Percentiles rank a stretch among this genome's conserved stretches.
phyloP scores from a whole-genome alignment of 1,139 yeast species.

The Blastobotrys arbuscula region DNA sequence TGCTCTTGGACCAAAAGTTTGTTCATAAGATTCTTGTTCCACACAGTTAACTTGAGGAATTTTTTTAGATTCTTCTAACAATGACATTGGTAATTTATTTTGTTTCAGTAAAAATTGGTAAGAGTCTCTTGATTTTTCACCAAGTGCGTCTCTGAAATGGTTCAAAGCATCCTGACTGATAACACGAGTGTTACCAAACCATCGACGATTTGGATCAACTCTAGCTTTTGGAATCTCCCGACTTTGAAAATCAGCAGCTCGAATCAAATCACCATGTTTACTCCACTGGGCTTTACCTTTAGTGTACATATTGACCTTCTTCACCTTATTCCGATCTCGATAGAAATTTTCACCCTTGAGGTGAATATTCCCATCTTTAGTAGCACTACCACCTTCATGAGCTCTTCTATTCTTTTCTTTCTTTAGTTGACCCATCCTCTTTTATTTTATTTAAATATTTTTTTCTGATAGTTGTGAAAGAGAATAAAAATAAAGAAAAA shows the following conservation, averaged over 20 bases:
- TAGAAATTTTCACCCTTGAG: conserved; percentile 97
- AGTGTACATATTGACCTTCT: conserved; percentile 87
- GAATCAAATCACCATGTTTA: conserved; percentile 77
- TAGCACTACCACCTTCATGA: conserved; percentile 62
- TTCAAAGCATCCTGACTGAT: conserved; percentile 94
- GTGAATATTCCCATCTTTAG: conserved; percentile 83
- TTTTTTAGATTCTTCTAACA: conserved; percentile 70
- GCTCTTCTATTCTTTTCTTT: conserved; percentile 83
- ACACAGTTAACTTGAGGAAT: conserved; percentile 75
- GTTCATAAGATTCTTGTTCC: conserved; percentile 79
- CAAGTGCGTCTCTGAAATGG: conserved; percentile 92
- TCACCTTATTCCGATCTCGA: conserved; percentile 84
- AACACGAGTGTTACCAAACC: conserved; percentile 98
- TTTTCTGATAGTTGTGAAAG: neutral
- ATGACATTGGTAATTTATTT: conserved; percentile 93
- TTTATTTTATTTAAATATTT: too few species aligned
- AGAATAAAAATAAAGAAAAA: conserved; percentile 8
- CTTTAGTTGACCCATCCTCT: conserved; percentile 87
- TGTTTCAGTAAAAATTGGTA: conserved; percentile 83
- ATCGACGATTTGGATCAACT: conserved; percentile 91
- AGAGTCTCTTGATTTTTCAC: conserved; percentile 78
- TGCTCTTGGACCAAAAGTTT: conserved; percentile 90
- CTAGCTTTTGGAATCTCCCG: conserved; percentile 87
- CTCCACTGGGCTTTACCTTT: conserved; percentile 84
- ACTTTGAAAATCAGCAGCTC: conserved; percentile 85